These are phyloP conservation scores for Lodderomyces pseudojiufengensis DNA, from an alignment of 1,139 yeast genomes.

Conservation along the genomic window DNA sequence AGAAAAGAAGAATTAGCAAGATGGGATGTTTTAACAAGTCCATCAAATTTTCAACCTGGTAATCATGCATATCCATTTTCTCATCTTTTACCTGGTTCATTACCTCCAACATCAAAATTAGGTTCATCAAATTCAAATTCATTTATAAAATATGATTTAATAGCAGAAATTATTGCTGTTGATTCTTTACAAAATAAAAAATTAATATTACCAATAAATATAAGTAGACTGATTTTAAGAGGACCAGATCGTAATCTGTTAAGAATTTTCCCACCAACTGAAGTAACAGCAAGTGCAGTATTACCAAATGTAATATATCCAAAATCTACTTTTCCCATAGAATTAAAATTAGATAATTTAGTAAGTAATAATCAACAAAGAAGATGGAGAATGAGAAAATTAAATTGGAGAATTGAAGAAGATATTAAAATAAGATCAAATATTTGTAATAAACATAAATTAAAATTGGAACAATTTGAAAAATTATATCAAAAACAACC, in stretches of 20 bases:
- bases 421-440: conserved; percentile 56
- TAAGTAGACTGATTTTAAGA: conserved; percentile 72
- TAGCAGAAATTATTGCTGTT: conserved; percentile 49
- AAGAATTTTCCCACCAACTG: conserved; percentile 94
- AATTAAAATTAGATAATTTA: conserved; percentile 76
- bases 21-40: conserved; percentile 77
- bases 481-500: conserved; percentile 33
- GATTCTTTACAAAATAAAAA: conserved; percentile 27
- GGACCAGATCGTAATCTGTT: conserved; percentile 85
- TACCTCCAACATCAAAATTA: conserved; percentile 73
- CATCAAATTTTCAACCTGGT: conserved; percentile 56
- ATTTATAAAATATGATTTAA: conserved; percentile 66
- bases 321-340: conserved; percentile 78
- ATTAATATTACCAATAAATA: conserved; percentile 63
- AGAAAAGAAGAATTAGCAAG: conserved; percentile 64
- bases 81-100: conserved; percentile 84
- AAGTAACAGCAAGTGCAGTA: conserved; percentile 79
- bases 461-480: conserved; percentile 46
- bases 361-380: conserved; percentile 48
- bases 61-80: conserved; percentile 90
- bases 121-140: conserved; percentile 54
- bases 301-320: conserved; percentile 90
- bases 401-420: conserved; percentile 91
- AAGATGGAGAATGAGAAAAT: conserved; percentile 90
- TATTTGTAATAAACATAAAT: conserved; percentile 54